phyloP scores from a whole-genome alignment of 345 rosid species.

The Ricinus communis region DNA sequence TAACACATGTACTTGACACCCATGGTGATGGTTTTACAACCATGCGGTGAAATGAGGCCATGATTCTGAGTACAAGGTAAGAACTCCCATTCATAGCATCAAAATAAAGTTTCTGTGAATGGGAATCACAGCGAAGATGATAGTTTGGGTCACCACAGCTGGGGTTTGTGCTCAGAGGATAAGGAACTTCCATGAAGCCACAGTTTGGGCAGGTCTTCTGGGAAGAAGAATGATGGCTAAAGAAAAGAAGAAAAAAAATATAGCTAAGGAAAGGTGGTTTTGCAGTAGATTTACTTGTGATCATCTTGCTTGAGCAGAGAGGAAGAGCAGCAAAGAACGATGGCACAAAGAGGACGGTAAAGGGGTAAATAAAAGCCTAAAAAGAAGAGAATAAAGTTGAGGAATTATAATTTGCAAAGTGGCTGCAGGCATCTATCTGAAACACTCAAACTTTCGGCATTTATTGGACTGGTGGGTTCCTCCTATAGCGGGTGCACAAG shows the following conservation, averaged over 20 bases:
- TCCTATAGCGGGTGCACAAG: too few species aligned
- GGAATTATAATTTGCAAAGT: conserved; percentile 18
- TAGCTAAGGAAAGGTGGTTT: neutral
- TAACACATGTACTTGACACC: conserved; percentile 38
- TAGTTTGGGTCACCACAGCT: conserved; percentile 53
- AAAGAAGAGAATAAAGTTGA: conserved; percentile 34
- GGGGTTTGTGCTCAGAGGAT: conserved; percentile 57
- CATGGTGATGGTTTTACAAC: conserved; percentile 55
- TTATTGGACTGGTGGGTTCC: conserved; percentile 20
- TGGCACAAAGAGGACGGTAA: conserved; percentile 11
- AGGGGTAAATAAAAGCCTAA: conserved; percentile 26
- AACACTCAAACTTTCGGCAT: conserved; percentile 20
- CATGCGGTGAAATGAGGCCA: conserved; percentile 39
- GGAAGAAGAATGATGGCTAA: conserved; percentile 23
- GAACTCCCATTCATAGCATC: conserved; percentile 51
- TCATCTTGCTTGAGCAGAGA: conserved; percentile 28
- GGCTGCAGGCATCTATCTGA: conserved; percentile 30
- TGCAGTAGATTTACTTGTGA: conserved; percentile 4
- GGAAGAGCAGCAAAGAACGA: conserved; percentile 9
- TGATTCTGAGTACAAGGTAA: conserved; percentile 46
- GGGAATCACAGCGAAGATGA: conserved; percentile 43
- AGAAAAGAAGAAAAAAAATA: conserved; percentile 16
- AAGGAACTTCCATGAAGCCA: conserved; percentile 48
- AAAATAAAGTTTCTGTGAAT: conserved; percentile 44
- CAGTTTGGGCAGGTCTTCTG: conserved; percentile 50